These are phyloP conservation scores for Fusarium decemcellulare DNA, from an alignment of 2,329 filamentous ascomycete species.

Conservation along the genomic window DNA sequence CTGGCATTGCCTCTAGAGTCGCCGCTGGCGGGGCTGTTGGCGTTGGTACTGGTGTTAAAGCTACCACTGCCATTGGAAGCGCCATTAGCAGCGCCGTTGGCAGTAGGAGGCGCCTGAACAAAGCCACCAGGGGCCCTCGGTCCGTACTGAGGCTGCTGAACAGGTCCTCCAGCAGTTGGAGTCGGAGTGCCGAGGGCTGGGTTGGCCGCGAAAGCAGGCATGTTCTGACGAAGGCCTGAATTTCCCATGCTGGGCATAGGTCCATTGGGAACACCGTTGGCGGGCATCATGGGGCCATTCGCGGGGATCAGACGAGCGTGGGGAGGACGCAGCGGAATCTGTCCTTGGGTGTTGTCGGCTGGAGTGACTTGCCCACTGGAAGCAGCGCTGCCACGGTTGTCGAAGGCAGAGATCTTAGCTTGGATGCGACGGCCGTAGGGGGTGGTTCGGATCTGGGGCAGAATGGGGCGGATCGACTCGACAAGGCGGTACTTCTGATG, in stretches of 20 bases:
- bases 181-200: slow-evolving; percentile 50
- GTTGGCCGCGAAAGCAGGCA: slow-evolving; percentile 53
- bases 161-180: slow-evolving; percentile 42
- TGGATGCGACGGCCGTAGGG: slow-evolving; percentile 95
- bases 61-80: slow-evolving; percentile 19
- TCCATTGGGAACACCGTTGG: slow-evolving; percentile 47
- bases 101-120: slow-evolving; percentile 37
- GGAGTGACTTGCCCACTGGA: slow-evolving; percentile 66
- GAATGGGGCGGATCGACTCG: slow-evolving; percentile 86
- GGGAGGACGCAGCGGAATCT: slow-evolving; percentile 64
- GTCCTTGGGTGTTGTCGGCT: slow-evolving; percentile 67
- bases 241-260: slow-evolving; percentile 36
- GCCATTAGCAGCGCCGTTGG: slow-evolving; percentile 44
- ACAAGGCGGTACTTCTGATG: slow-evolving; percentile 82
- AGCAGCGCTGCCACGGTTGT: slow-evolving; percentile 61
- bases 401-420: slow-evolving; percentile 82
- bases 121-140: slow-evolving; percentile 47
- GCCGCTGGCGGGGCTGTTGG: slow-evolving; percentile 27
- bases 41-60: slow-evolving; percentile 31
- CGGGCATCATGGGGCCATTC: slow-evolving; percentile 53
- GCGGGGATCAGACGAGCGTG: slow-evolving; percentile 61
- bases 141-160: slow-evolving; percentile 49
- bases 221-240: slow-evolving; percentile 50
- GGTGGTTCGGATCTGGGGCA: slow-evolving; percentile 88
- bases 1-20: slow-evolving; percentile 36